Evolutionary conservation across 495 filamentous ascomycete species (phyloP), one percentile per base, ranked within the genome.

Genomic region (Daldinia loculata): DNA sequence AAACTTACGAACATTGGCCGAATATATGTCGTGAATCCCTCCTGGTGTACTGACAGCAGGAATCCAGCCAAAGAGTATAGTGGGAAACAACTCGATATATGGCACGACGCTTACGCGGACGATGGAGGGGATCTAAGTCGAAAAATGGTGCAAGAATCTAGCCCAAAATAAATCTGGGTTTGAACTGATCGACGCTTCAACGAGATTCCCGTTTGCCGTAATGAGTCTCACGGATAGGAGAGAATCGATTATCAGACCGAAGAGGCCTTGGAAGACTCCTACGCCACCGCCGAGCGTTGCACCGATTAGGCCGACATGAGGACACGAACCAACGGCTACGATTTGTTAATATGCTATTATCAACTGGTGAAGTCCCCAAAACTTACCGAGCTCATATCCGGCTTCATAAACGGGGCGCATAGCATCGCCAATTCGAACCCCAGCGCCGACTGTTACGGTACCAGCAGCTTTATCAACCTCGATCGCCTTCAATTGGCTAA

Each of bases 91-190:
- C 17, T 57, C 17, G 22, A 11, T 56, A 14, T 43, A 75, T 1
- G 65, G 71, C 15, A 75, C 56, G 6, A 27, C 27, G 19, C 41
- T 70, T 9, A 30, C 38, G 38, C 58, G 67, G 3, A 56, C 53
- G 9, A 64, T 58, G 3, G 48, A n/a, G 30, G 5, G 72, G 73
- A 3, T 61, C 60, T 0, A 80, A 59, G 1, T 69, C 66, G 50
- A 76, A 61, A 24, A 80, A 67, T 11, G 69, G 70, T 2, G 70
- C 65, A 1, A 78, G 41, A n/a, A 59, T 38, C 34, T 62, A 8
- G 66, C 81, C 79, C 79, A 83, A 56, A 80, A 88, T 6, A 88
- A 78, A 34, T 87, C 84, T 0, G 77, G 17, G 57, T 86, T 78
- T 39, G 76, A 41, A 1, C 19, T 71, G 6, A 57, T 45, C 1